phyloP scores from a whole-genome alignment of 2,329 filamentous ascomycete species.

The Tolypocladium inflatum region DNA sequence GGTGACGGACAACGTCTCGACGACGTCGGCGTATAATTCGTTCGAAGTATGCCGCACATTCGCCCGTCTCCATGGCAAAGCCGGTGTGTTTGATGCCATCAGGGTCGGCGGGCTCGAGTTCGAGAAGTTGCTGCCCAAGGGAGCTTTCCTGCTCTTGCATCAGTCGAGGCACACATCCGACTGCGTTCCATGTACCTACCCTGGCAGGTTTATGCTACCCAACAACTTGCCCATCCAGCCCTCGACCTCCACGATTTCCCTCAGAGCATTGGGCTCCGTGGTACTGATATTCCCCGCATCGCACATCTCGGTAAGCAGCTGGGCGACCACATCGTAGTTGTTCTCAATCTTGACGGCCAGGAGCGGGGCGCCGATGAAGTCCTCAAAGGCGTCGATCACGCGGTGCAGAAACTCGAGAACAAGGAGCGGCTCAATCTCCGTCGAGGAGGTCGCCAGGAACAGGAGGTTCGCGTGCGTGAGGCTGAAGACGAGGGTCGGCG shows the following conservation, averaged over 20 bases:
- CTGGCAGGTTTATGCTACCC: constrained; percentile 76
- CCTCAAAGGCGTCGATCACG: constrained; percentile 83
- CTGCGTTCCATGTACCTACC: constrained; percentile 33
- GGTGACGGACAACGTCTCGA: constrained; percentile 81
- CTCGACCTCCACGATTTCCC: constrained; percentile 86
- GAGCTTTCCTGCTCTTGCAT: constrained; percentile 25
- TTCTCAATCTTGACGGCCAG: constrained; percentile 78
- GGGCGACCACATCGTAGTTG: constrained; percentile 88
- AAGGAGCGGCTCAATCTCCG: constrained; percentile 80
- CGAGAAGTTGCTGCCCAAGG: constrained; percentile 26
- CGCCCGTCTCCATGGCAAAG: constrained; percentile 77
- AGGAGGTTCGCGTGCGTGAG: constrained; percentile 80
- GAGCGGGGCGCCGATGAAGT: constrained; percentile 83
- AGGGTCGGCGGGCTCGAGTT: constrained; percentile 30
- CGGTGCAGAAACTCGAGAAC: constrained; percentile 92
- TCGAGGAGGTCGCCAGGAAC: constrained; percentile 74
- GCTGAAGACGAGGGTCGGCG: constrained; percentile 82
- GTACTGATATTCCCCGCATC: constrained; percentile 84
- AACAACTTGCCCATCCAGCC: constrained; percentile 83
- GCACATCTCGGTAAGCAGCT: constrained; percentile 91
- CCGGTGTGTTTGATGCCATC: constrained; percentile 36
- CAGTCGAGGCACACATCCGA: background rate
- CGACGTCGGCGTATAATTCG: constrained; percentile 91
- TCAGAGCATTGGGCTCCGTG: constrained; percentile 85
- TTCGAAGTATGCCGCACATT: constrained; percentile 96